These are phyloP conservation scores for Leccinum longicurvipes DNA, from an alignment of 768 basidiomycete genomes.

Conservation along the genomic window DNA sequence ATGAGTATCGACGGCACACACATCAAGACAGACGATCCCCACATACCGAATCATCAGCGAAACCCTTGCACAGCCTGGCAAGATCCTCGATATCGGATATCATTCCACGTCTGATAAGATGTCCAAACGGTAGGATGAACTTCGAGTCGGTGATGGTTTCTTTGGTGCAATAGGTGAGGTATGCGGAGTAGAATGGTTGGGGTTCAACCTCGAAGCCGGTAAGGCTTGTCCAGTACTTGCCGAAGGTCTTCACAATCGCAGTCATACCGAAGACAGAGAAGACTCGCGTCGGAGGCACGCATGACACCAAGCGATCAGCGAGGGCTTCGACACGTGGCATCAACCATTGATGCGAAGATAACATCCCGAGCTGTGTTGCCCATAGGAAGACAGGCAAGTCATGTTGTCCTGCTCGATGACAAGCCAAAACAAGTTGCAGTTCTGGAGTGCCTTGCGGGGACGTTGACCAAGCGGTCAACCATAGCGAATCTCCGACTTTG, in stretches of 20 bases:
- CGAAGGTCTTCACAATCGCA: slow-evolving; percentile 40
- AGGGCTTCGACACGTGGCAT: slow-evolving; percentile 36
- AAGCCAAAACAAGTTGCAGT: slow-evolving; percentile 47
- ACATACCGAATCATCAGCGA: slow-evolving; percentile 51
- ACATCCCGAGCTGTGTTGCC: slow-evolving; percentile 32
- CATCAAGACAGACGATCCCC: neutral
- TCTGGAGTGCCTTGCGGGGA: slow-evolving; percentile 28
- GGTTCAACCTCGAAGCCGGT: slow-evolving; percentile 37
- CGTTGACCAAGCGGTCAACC: slow-evolving; percentile 49
- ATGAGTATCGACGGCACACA: slow-evolving; percentile 1
- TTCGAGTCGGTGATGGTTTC: slow-evolving; percentile 33
- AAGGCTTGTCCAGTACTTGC: slow-evolving; percentile 41
- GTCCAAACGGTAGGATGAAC: slow-evolving; percentile 29
- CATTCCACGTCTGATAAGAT: slow-evolving; percentile 38
- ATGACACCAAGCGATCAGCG: slow-evolving; percentile 34
- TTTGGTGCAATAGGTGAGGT: slow-evolving; percentile 42
- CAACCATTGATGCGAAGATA: slow-evolving; percentile 29
- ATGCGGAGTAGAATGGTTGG: slow-evolving; percentile 51
- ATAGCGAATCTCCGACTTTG: slow-evolving; percentile 34
- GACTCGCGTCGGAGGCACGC: slow-evolving; percentile 42
- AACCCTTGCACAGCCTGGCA: slow-evolving; percentile 46
- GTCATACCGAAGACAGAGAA: slow-evolving; percentile 51
- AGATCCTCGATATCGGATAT: slow-evolving; percentile 38
- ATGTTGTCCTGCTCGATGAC: slow-evolving; percentile 42
- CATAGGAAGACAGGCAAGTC: slow-evolving; percentile 54